Evolutionary conservation across 2,329 filamentous ascomycete species (phyloP).

Genomic region (Monilinia vaccinii-corymbosi): DNA sequence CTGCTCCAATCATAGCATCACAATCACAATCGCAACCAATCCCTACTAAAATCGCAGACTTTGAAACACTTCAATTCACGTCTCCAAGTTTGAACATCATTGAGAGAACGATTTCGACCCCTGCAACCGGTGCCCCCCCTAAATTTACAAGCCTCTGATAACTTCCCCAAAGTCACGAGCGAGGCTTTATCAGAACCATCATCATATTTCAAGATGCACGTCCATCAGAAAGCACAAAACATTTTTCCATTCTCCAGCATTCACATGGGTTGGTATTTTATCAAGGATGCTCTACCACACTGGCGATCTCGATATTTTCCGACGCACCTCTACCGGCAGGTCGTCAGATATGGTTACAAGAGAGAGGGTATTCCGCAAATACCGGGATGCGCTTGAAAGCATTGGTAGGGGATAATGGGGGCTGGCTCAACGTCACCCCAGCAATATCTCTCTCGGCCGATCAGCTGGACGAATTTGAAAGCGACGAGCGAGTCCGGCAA

Average conservation of each 20-base stretch:
- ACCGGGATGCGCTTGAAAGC: conserved; percentile 59
- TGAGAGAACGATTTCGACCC: not conserved
- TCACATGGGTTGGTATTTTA: conserved; percentile 57
- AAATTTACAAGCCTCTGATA: too few relatives aligned
- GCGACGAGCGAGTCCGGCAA: conserved; percentile 58
- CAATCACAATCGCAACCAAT: not conserved
- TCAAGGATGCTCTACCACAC: conserved; percentile 52
- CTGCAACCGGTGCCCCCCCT: not conserved
- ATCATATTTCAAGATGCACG: conserved; percentile 41
- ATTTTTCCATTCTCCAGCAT: conserved; percentile 59
- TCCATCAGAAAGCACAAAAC: conserved; percentile 54
- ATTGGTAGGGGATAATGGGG: conserved; percentile 46
- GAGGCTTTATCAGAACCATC: not conserved
- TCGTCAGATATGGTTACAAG: conserved; percentile 58
- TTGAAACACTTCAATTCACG: not conserved
- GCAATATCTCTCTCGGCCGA: conserved; percentile 36
- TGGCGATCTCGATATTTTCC: conserved; percentile 56
- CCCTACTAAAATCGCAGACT: too few relatives aligned
- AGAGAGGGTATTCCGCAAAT: conserved; percentile 58
- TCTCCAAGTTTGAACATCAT: not conserved
- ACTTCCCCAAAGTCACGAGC: not conserved
- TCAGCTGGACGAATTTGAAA: conserved; percentile 42
- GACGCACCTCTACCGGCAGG: conserved; percentile 46
- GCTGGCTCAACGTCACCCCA: conserved; percentile 63
- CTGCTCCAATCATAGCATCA: not conserved